A percentile compares a stretch with the other conserved stretches of the same genome.
Evolutionary conservation across 2,329 filamentous ascomycete genomes (phyloP).

Genomic region (Aureobasidium subglaciale): DNA sequence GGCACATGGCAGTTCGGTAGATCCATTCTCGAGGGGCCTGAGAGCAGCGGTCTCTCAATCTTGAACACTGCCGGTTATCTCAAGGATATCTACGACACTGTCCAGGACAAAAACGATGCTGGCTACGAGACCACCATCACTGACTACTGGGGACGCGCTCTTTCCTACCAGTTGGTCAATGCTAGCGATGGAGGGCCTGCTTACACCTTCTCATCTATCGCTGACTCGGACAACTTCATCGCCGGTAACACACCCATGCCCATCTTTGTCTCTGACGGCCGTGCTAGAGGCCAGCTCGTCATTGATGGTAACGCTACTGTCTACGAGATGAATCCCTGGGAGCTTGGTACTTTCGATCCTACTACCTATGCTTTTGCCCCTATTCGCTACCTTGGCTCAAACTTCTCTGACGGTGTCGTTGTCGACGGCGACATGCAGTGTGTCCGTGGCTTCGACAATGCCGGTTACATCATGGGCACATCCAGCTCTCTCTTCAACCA

Average conservation of each 20-base stretch:
- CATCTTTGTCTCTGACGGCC: constrained; percentile 62
- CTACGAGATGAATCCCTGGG: constrained; percentile 72
- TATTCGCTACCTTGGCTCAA: constrained; percentile 63
- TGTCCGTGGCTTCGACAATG: constrained; percentile 73
- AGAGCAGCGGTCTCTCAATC: constrained; percentile 43
- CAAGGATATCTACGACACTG: constrained; percentile 49
- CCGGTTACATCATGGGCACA: constrained; percentile 78
- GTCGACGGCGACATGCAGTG: constrained; percentile 50
- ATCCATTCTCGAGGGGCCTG: constrained; percentile 54
- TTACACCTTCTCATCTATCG: constrained; percentile 79
- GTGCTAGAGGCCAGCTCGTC: constrained; percentile 53
- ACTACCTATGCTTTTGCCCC: constrained; percentile 65
- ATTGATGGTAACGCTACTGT: constrained; percentile 67
- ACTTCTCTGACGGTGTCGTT: constrained; percentile 58
- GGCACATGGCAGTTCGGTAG: constrained; percentile 57
- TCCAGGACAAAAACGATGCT: constrained; percentile 55
- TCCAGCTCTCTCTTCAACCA: constrained; percentile 80
- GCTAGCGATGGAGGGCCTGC: constrained; percentile 63
- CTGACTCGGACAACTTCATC: constrained; percentile 54
- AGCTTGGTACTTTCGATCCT: constrained; percentile 71
- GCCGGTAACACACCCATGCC: constrained; percentile 63
- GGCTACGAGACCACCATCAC: constrained; percentile 67
- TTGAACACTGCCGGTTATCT: constrained; percentile 57
- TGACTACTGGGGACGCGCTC: constrained; percentile 78
- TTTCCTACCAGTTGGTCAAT: constrained; percentile 82